Conservation (phyloP, 495 filamentous ascomycete species). For the Hypoxylon crocopeplum region DNA sequence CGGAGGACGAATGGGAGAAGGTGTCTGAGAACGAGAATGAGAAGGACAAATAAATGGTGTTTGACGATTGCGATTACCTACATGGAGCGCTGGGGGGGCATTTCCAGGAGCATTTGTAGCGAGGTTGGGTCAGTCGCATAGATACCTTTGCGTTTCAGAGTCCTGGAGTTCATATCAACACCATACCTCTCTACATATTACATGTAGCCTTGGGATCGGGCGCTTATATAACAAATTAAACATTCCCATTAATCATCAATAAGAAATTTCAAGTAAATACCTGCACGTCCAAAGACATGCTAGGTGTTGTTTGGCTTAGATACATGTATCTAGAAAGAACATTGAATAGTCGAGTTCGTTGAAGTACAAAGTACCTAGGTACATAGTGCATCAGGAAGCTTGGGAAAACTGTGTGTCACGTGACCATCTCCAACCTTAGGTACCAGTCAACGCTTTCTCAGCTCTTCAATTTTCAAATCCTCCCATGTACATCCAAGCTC, state of each 20-base stretch:
- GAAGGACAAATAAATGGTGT: constrained; percentile 50
- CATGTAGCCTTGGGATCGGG: no score
- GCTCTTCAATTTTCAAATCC: no score
- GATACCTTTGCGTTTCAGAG: constrained; percentile 24
- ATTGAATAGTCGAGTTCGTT: not conserved
- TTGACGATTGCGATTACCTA: not conserved
- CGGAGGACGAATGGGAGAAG: constrained; percentile 67
- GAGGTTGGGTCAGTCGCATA: constrained; percentile 22
- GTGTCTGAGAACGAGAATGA: constrained; percentile 64
- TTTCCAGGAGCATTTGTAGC: constrained; percentile 33
- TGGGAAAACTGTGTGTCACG: constrained; percentile 4
- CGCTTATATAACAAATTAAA: no score
- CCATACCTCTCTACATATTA: constrained; percentile 6
- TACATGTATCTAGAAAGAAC: no score
- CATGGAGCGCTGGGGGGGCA: constrained; percentile 9
- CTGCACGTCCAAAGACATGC: no score
- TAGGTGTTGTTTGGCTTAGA: no score
- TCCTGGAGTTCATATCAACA: constrained; percentile 15
- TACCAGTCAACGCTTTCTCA: no score
- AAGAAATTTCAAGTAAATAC: no score
- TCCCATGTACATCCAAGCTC: no score
- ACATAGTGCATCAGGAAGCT: no score
- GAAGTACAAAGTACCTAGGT: not conserved
- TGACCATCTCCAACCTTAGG: no score
- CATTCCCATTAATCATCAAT: no score